Percentiles rank a stretch among this genome's conserved stretches.
Conservation (phyloP, 208 protist species). For the Leishmania martiniquensis region DNA sequence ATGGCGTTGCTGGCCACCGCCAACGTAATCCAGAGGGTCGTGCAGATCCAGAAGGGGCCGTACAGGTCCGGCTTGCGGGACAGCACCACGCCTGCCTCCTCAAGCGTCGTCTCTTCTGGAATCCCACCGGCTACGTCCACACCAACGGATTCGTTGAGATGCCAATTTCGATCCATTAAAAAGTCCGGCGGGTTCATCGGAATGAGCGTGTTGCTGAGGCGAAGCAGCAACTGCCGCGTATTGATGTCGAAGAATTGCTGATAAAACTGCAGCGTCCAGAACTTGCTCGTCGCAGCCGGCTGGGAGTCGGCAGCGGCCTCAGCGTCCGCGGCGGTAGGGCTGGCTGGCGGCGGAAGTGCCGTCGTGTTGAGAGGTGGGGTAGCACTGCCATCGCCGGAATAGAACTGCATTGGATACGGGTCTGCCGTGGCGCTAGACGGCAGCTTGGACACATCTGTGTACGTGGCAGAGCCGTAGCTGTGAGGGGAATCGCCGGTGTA, state of each 20-base stretch:
- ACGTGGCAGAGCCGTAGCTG: constrained; percentile 20
- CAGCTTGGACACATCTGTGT: constrained; percentile 17
- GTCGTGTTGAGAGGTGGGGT: not conserved
- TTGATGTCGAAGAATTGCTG: constrained; percentile 93
- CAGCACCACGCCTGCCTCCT: constrained; percentile 52
- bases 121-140: constrained; percentile 2
- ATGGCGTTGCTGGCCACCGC: constrained; percentile 87
- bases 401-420: constrained; percentile 14
- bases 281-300: constrained; percentile 47
- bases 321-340: not conserved
- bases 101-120: constrained; percentile 26
- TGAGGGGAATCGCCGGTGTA: constrained; percentile 2
- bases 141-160: constrained; percentile 32
- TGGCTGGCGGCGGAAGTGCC: constrained; percentile 10
- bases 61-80: constrained; percentile 84
- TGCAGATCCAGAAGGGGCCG: constrained; percentile 92
- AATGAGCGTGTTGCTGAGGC: constrained; percentile 70
- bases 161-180: constrained; percentile 81
- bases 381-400: constrained; percentile 9
- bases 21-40: constrained; percentile 89
- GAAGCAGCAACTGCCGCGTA: constrained; percentile 78
- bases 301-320: not conserved
- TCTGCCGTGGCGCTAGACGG: constrained; percentile 2
- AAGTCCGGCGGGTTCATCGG: constrained; percentile 83
- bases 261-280: constrained; percentile 88